Percentiles rank a stretch among this genome's conserved stretches.
Conservation (phyloP, 306 rosid species). For the Styphnolobium japonicum region DNA sequence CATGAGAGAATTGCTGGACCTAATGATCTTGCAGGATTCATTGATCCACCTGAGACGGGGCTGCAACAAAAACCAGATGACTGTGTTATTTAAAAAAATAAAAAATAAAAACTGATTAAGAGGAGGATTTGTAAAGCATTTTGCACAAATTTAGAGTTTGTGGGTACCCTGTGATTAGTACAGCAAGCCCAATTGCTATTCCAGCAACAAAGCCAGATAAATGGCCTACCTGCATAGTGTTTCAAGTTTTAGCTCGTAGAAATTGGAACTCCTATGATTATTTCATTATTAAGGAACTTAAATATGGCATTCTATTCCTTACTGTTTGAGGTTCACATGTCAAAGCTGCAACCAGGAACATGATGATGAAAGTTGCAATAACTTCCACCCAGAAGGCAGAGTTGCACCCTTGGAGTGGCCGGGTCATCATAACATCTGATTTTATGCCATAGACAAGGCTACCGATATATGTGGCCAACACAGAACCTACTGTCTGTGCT, state of each 20-base stretch:
- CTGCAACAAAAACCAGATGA: constrained; percentile 35
- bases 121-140: not conserved
- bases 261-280: not conserved
- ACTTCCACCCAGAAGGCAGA: constrained; percentile 84
- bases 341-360: constrained; percentile 71
- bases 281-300: not conserved
- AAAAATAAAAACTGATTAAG: not conserved
- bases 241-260: not conserved
- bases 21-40: constrained; percentile 91
- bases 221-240: constrained; percentile 54
- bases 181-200: constrained; percentile 66
- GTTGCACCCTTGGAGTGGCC: constrained; percentile 52
- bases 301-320: constrained; percentile 20
- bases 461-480: constrained; percentile 61
- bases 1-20: constrained; percentile 81
- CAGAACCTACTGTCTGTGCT: constrained; percentile 73
- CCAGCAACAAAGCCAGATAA: constrained; percentile 81
- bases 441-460: constrained; percentile 54
- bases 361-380: constrained; percentile 71
- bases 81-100: not conserved
- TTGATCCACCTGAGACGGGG: constrained; percentile 82
- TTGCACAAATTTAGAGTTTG: not conserved
- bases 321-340: constrained; percentile 56
- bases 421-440: constrained; percentile 56
- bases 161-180: constrained; percentile 71